Evolutionary conservation across 495 filamentous ascomycete species (phyloP).

Genomic region (Podospora sp.): DNA sequence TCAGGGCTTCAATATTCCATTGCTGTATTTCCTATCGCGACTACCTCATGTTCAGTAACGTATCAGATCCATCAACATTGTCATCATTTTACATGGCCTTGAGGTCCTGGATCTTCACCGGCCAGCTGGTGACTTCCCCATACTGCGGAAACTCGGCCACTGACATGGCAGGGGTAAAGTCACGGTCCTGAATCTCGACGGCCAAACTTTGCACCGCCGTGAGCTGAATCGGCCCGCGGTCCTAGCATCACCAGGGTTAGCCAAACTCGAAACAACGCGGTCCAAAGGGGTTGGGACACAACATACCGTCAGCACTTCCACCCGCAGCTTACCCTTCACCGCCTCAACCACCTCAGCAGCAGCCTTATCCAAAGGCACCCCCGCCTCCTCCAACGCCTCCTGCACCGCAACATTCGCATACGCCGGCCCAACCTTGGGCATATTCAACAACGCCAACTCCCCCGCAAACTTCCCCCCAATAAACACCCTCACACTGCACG

Average conservation of each 20-base stretch:
- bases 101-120: neutral
- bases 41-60: too few species aligned
- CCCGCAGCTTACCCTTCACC: constrained; percentile 4
- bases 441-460: constrained; percentile 17
- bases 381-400: neutral
- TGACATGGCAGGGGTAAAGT: neutral
- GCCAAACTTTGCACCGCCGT: neutral
- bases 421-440: constrained; percentile 16
- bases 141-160: neutral
- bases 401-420: constrained; percentile 16
- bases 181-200: constrained; percentile 15
- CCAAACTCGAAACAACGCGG: constrained; percentile 2
- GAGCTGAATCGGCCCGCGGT: neutral
- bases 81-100: neutral
- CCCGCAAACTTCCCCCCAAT: constrained; percentile 19
- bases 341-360: neutral
- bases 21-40: too few species aligned
- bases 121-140: neutral
- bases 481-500: constrained; percentile 34
- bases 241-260: neutral
- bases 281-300: neutral
- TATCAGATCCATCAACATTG: too few species aligned
- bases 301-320: constrained; percentile 8
- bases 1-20: too few species aligned
- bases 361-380: constrained; percentile 1